Conservation (phyloP, 2,329 filamentous ascomycete genomes). For the Fusarium irregulare region DNA sequence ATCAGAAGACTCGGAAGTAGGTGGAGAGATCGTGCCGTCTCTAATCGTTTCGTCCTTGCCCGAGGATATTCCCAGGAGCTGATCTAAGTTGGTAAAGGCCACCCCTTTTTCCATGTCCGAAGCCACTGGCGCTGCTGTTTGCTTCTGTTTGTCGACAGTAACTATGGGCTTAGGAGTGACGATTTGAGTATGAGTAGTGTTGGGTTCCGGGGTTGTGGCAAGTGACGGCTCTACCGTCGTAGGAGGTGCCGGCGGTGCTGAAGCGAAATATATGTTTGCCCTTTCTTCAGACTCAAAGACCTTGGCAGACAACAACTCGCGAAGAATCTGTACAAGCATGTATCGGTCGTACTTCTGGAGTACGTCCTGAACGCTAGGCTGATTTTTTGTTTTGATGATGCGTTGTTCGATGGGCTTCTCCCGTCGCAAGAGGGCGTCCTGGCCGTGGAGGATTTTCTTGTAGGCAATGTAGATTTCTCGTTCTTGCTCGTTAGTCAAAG, state of each 20-base stretch:
- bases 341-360: not conserved
- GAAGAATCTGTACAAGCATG: not conserved
- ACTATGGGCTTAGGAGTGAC: too few relatives aligned
- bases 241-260: too few relatives aligned
- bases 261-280: not conserved
- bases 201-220: too few relatives aligned
- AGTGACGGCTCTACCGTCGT: too few relatives aligned
- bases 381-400: not conserved
- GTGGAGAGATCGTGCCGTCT: not conserved
- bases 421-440: not conserved
- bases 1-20: too few relatives aligned
- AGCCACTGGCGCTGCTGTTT: too few relatives aligned
- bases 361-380: not conserved
- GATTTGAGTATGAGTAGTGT: too few relatives aligned
- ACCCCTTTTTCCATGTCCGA: not conserved
- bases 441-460: not conserved
- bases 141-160: rapidly evolving
- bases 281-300: too few relatives aligned
- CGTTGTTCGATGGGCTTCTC: not conserved
- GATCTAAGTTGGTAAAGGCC: not conserved
- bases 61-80: too few relatives aligned
- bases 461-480: not conserved
- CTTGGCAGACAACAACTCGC: not conserved
- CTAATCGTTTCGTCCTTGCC: not conserved
- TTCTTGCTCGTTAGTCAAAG: not conserved